phyloP scores from a whole-genome alignment of 2,329 filamentous ascomycete species.

The Botrytis byssoidea region DNA sequence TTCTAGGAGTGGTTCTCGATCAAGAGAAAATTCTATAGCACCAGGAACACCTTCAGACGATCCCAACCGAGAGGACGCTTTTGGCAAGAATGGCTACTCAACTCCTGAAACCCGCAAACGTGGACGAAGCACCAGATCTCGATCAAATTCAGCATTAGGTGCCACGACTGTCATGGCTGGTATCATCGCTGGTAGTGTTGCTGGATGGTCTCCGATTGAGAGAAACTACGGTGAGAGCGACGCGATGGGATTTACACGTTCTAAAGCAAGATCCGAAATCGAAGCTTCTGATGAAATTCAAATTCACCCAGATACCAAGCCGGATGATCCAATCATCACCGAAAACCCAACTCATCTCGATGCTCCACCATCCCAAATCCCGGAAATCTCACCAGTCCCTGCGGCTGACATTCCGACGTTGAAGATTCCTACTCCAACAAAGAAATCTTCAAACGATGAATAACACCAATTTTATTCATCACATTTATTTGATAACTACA shows the following conservation, averaged over 20 bases:
- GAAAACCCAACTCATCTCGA: slow-evolving; percentile 39
- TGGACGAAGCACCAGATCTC: slow-evolving; percentile 64
- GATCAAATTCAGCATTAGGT: slow-evolving; percentile 66
- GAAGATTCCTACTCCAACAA: slow-evolving; percentile 6
- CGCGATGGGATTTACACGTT: slow-evolving; percentile 35
- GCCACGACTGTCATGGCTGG: slow-evolving; percentile 81
- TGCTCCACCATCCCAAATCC: slow-evolving; percentile 36
- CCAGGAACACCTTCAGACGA: slow-evolving; percentile 60
- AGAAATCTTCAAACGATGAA: not conserved
- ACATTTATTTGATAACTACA: not conserved
- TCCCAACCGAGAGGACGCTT: slow-evolving; percentile 51
- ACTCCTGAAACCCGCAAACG: slow-evolving; percentile 62
- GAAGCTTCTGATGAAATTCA: slow-evolving; percentile 46
- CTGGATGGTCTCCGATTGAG: slow-evolving; percentile 74
- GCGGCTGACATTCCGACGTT: slow-evolving; percentile 14
- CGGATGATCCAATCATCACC: slow-evolving; percentile 47
- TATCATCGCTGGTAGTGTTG: slow-evolving; percentile 73
- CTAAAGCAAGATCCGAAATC: slow-evolving; percentile 39
- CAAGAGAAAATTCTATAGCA: slow-evolving; percentile 59
- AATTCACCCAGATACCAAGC: slow-evolving; percentile 49
- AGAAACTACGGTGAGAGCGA: slow-evolving; percentile 43
- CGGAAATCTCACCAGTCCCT: slow-evolving; percentile 28
- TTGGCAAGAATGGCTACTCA: slow-evolving; percentile 46
- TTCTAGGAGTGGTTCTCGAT: slow-evolving; percentile 62
- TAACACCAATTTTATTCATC: not conserved